These are phyloP conservation scores for Trichoderma orchidacearum DNA, from an alignment of 495 filamentous ascomycete species.

Conservation along the genomic window DNA sequence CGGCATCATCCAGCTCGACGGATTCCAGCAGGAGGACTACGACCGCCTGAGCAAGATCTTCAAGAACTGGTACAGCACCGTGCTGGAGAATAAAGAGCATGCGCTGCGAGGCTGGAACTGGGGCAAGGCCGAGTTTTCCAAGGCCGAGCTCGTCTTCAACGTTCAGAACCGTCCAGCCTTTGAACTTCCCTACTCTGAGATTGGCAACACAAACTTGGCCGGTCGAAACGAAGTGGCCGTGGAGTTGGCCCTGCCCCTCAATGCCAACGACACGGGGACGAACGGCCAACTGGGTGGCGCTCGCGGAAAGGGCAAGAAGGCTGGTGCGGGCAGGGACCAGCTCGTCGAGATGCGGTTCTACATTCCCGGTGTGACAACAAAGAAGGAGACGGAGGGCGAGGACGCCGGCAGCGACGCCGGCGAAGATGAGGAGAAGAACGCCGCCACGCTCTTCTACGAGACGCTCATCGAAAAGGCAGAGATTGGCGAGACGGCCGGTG, in stretches of 20 bases:
- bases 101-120: conserved; percentile 97
- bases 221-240: conserved; percentile 97
- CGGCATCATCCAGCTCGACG: conserved; percentile 76
- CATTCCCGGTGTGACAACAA: conserved; percentile 80
- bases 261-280: conserved; percentile 51
- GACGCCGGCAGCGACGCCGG: conserved; percentile 56
- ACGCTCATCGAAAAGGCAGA: conserved; percentile 97
- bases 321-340: conserved; percentile 76
- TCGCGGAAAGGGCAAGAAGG: conserved; percentile 71
- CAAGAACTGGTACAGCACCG: conserved; percentile 92
- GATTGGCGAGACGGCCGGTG: conserved; percentile 95
- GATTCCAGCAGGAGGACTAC: conserved; percentile 88
- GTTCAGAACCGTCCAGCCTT: conserved; percentile 95
- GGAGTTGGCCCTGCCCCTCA: conserved; percentile 67
- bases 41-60: conserved; percentile 82
- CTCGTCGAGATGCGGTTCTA: conserved; percentile 98
- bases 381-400: conserved; percentile 75
- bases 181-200: conserved; percentile 93
- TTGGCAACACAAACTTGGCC: conserved; percentile 94
- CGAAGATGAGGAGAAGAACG: conserved; percentile 72
- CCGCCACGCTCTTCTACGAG: conserved; percentile 91
- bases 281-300: conserved; percentile 68
- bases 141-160: conserved; percentile 89
- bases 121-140: conserved; percentile 96
- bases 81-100: conserved; percentile 83